Base-by-base conservation (phyloP, 257 asterid species). In the Verbascum thapsus region DNA sequence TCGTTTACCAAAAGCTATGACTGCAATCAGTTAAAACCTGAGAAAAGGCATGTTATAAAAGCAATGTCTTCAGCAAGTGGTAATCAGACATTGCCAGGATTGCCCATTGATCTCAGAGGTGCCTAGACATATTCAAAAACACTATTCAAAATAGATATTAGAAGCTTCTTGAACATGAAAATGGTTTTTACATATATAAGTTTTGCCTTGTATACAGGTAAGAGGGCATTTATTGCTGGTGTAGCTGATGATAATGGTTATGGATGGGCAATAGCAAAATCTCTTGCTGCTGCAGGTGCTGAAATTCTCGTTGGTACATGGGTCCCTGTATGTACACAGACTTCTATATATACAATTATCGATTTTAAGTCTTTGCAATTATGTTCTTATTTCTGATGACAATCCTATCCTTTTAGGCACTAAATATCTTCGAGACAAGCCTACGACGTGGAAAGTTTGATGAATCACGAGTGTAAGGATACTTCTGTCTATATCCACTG, bases 231-330 rank as follows among this genome's bases (percentile, higher is more conserved):
- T 66, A 85, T 88, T 64, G 98, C 98, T 73, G 98, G 98, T 49
- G 64, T 92, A 57, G 98, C 91, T 64, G 98, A 88, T 67, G 98
- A 92, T 69, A 83, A 88, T 70, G 98, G 98, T 42, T 92, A 92
- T 45, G 98, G 98, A 57, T 92, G 98, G 97, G 97, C 97, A 58
- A 87, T 92, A 30, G 96, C 98, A 56, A 92, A 88, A 75, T 79
- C 98, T 60, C 95, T 92, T 67, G 95, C 95, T 37, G 96, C 97
- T 63, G 97, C 98, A 1, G 98, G 98, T 66, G 96, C 98, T 60
- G 96, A 91, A 73, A 88, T 89, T 78, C 97, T 92, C 15, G 88
- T 90, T 22, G 99, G 99, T 10, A 94, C 99, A 53, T 94, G 99
- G 99, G 98, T 94, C 34, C 98, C 98, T 43, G 99, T 94, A 84